Percentiles rank a stretch among this genome's conserved stretches.
Evolutionary conservation across 106 monocot genomes (phyloP).

Genomic region (Amphibolis antarctica): DNA sequence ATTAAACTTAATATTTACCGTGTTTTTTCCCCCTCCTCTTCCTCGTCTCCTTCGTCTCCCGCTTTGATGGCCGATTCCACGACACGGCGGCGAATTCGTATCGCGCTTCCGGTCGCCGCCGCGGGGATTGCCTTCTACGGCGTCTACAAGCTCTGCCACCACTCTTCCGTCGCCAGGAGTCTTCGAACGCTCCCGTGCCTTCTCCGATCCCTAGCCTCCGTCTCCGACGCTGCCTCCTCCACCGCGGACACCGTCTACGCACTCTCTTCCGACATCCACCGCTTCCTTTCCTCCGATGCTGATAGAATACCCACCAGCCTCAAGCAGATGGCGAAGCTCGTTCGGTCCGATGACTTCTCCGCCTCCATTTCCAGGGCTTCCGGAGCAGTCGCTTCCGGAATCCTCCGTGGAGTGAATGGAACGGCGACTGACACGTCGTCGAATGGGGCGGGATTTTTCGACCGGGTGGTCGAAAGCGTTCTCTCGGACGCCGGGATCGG

Average conservation of each 20-base stretch:
- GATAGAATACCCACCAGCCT: conserved; percentile 48
- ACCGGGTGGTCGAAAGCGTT: conserved; percentile 39
- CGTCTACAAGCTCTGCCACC: conserved; percentile 36
- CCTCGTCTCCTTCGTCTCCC: neutral
- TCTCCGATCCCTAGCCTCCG: conserved; percentile 27
- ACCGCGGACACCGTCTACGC: conserved; percentile 33
- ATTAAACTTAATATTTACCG: too few relatives aligned
- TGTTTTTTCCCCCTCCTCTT: neutral
- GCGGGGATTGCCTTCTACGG: conserved; percentile 27
- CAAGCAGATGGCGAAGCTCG: conserved; percentile 43
- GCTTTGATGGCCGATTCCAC: neutral
- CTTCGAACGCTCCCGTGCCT: conserved; percentile 15
- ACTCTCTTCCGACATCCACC: conserved; percentile 43
- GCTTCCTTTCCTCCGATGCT: conserved; percentile 50
- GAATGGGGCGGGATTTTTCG: conserved; percentile 25
- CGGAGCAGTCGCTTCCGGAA: conserved; percentile 39
- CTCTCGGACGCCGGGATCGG: conserved; percentile 42
- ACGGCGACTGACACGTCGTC: neutral
- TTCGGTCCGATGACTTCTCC: conserved; percentile 35
- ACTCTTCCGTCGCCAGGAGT: conserved; percentile 18
- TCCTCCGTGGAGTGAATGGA: conserved; percentile 10
- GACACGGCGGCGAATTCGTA: conserved; percentile 19
- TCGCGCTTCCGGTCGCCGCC: conserved; percentile 35
- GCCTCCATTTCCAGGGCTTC: conserved; percentile 39
- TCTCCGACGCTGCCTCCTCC: conserved; percentile 35